Conservation (phyloP, 352 stramenopile species). For the Pythium inflatum region DNA sequence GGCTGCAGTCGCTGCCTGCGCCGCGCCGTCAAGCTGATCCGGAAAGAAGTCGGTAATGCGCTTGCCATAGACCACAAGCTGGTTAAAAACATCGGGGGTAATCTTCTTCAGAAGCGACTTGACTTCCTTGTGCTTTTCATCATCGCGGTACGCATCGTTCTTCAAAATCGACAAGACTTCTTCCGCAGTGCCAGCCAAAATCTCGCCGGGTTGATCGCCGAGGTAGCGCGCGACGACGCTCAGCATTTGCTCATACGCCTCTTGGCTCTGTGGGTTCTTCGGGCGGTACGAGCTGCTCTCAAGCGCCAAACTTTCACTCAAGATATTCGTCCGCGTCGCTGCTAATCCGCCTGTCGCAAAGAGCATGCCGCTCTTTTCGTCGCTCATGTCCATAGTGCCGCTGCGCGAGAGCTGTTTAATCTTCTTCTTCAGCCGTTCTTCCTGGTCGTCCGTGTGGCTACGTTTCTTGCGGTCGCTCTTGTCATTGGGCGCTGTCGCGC, state of each 20-base stretch:
- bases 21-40: slow-evolving; percentile 31
- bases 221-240: slow-evolving; percentile 72
- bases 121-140: slow-evolving; percentile 83
- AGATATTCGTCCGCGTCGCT: slow-evolving; percentile 54
- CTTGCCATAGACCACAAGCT: slow-evolving; percentile 85
- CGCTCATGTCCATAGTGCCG: slow-evolving; percentile 11
- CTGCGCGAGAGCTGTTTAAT: slow-evolving; percentile 54
- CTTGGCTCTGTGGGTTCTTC: slow-evolving; percentile 83
- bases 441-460: slow-evolving; percentile 48
- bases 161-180: slow-evolving; percentile 94
- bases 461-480: slow-evolving; percentile 49
- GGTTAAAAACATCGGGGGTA: slow-evolving; percentile 67
- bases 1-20: slow-evolving; percentile 35
- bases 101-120: slow-evolving; percentile 89
- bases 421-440: slow-evolving; percentile 72
- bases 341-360: slow-evolving; percentile 60
- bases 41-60: slow-evolving; percentile 89
- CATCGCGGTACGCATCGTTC: slow-evolving; percentile 86
- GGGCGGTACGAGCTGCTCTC: slow-evolving; percentile 87
- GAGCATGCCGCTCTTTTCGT: slow-evolving; percentile 41
- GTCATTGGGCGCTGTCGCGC: slow-evolving; percentile 47
- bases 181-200: slow-evolving; percentile 90
- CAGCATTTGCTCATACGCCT: slow-evolving; percentile 92
- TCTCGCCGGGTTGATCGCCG: slow-evolving; percentile 90
- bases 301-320: slow-evolving; percentile 74